phyloP scores from a whole-genome alignment of 805 yeast genomes.

The Limtongozyma cylindracea region DNA sequence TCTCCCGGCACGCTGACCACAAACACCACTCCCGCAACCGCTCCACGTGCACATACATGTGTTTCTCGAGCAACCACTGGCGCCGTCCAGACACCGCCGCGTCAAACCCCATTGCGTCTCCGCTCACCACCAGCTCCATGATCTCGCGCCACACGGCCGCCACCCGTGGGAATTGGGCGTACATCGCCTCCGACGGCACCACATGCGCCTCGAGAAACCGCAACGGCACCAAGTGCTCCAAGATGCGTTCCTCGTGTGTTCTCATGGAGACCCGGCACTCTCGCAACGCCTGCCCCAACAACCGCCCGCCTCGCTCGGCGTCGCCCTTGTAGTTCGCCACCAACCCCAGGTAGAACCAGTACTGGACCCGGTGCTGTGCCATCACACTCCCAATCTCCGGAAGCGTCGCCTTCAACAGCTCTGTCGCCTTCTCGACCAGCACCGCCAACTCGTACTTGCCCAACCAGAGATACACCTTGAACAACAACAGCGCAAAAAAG shows the following conservation, averaged over 20 bases:
- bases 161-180: no score
- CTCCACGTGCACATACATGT: constrained; percentile 33
- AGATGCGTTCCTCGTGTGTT: constrained; percentile 14
- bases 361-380: constrained; percentile 15
- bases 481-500: constrained; percentile 42
- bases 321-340: constrained; percentile 42
- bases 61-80: constrained; percentile 23
- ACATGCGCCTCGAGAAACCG: constrained; percentile 18
- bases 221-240: constrained; percentile 39
- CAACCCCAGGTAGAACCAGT: constrained; percentile 44
- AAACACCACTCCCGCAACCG: constrained; percentile 24
- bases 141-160: constrained; percentile 27
- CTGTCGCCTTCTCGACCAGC: constrained; percentile 36
- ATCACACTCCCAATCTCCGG: constrained; percentile 27
- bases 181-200: constrained; percentile 22
- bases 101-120: no score
- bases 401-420: constrained; percentile 21
- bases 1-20: no score
- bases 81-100: constrained; percentile 16
- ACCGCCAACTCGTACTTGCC: constrained; percentile 49
- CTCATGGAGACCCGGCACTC: no score
- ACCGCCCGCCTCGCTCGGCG: no score
- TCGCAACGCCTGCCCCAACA: no score
- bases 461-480: constrained; percentile 42
- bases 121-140: no score